These are phyloP conservation scores for Aspergillus calidoustus DNA, from an alignment of 2,329 filamentous ascomycete genomes.

Conservation along the genomic window DNA sequence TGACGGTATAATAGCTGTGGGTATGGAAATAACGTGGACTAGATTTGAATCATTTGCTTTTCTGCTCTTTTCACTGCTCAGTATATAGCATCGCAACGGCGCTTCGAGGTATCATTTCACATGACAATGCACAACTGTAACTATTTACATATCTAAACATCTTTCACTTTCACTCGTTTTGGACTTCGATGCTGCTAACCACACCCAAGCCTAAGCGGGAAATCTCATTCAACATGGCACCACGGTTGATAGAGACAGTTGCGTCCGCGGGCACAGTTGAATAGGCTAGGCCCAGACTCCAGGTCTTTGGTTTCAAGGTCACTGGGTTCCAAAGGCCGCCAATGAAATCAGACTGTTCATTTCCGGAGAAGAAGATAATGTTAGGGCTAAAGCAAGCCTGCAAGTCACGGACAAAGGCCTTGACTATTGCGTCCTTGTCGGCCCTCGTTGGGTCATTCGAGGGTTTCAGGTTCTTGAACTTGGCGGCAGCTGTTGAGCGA, in stretches of 20 bases:
- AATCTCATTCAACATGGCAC: conserved; percentile 50
- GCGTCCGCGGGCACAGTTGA: conserved; percentile 38
- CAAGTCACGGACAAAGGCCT: conserved; percentile 70
- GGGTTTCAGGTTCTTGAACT: conserved; percentile 80
- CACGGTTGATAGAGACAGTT: conserved; percentile 43
- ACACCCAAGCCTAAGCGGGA: conserved; percentile 62
- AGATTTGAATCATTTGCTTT: conserved; percentile 23
- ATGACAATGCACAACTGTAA: conserved; percentile 19
- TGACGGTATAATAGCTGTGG: conserved; percentile 27
- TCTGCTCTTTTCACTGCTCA: conserved; percentile 15
- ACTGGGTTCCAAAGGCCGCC: conserved; percentile 69
- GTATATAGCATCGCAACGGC: conserved; percentile 38
- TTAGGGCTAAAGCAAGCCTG: conserved; percentile 68
- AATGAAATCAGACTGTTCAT: conserved; percentile 60
- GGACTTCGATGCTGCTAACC: conserved; percentile 68
- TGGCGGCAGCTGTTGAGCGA: conserved; percentile 42
- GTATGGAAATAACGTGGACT: conserved; percentile 23
- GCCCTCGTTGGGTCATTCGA: conserved; percentile 46
- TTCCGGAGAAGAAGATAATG: conserved; percentile 80
- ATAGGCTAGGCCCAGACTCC: conserved; percentile 44
- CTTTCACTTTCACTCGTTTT: conserved; percentile 26
- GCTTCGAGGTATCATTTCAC: conserved; percentile 28
- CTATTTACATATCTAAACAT: conserved; percentile 15
- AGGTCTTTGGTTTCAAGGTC: conserved; percentile 34
- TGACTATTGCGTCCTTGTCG: conserved; percentile 64